Evolutionary conservation across 176 grass and related monocot species (phyloP).

Genomic region (Musa troglodytarum): DNA sequence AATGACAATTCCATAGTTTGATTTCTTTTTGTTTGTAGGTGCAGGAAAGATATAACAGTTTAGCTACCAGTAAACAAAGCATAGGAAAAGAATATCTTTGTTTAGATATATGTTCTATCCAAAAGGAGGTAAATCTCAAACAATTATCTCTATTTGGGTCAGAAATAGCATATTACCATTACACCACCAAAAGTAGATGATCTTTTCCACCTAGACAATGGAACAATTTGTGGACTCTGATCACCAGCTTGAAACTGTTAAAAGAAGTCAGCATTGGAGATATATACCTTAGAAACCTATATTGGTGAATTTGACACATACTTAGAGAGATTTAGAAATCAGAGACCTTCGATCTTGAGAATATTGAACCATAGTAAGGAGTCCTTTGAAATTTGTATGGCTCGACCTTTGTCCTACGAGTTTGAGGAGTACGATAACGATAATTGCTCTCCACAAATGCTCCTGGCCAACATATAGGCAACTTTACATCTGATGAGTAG

Average conservation of each 20-base stretch:
- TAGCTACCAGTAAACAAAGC: not conserved
- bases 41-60: not conserved
- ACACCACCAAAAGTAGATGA: not conserved
- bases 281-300: not conserved
- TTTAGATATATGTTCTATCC: not conserved
- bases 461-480: constrained; percentile 36
- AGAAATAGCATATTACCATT: not conserved
- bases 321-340: constrained; percentile 10
- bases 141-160: not conserved
- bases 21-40: not conserved
- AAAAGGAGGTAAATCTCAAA: not conserved
- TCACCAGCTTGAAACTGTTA: not conserved
- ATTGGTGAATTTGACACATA: not conserved
- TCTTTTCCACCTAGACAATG: not conserved
- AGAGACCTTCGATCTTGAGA: constrained; percentile 23
- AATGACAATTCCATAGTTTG: not conserved
- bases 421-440: constrained; percentile 43
- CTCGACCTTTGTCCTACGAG: constrained; percentile 31
- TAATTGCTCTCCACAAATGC: constrained; percentile 27
- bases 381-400: constrained; percentile 16
- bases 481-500: constrained; percentile 24
- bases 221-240: not conserved
- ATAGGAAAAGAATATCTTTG: not conserved
- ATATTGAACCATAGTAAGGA: constrained; percentile 40
- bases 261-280: not conserved